Conservation (phyloP, 73 alveolate species). For the Paramecium caudatum region DNA sequence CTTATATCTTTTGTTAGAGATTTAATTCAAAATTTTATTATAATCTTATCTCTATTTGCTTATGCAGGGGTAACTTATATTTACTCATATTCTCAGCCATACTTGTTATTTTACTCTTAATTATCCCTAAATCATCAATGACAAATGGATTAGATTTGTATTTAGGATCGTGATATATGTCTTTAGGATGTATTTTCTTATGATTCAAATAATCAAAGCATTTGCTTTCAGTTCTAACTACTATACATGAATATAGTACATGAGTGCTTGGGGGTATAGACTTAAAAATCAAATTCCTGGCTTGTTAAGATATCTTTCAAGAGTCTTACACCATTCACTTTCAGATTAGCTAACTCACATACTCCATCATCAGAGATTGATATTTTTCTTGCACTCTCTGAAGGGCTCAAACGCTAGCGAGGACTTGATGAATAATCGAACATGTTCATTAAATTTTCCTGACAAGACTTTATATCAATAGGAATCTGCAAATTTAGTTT, state of each 20-base stretch:
- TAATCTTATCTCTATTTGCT: slow-evolving; percentile 42
- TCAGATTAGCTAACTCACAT: slow-evolving; percentile 3
- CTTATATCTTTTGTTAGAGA: neutral
- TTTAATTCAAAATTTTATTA: slow-evolving; percentile 29
- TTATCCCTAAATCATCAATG: slow-evolving; percentile 17
- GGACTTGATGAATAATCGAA: neutral
- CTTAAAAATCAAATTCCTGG: slow-evolving; percentile 48
- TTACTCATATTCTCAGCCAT: slow-evolving; percentile 12
- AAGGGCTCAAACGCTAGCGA: neutral
- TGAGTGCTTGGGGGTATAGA: slow-evolving; percentile 53
- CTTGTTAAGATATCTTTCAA: neutral
- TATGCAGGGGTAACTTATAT: slow-evolving; percentile 11
- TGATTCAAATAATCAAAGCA: slow-evolving; percentile 41
- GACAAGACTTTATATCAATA: neutral
- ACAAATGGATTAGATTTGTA: slow-evolving; percentile 25
- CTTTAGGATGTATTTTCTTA: slow-evolving; percentile 45
- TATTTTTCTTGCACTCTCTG: slow-evolving; percentile 12
- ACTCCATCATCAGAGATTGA: neutral
- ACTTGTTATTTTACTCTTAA: slow-evolving; percentile 3
- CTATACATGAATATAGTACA: neutral
- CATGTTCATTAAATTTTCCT: slow-evolving; percentile 12
- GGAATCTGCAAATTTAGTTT: neutral
- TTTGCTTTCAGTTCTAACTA: slow-evolving; percentile 61
- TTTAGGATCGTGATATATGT: slow-evolving; percentile 43
- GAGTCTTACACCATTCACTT: slow-evolving; percentile 19